Evolutionary conservation across 305 asterid species (phyloP).

Genomic region (Solanum hybrid): DNA sequence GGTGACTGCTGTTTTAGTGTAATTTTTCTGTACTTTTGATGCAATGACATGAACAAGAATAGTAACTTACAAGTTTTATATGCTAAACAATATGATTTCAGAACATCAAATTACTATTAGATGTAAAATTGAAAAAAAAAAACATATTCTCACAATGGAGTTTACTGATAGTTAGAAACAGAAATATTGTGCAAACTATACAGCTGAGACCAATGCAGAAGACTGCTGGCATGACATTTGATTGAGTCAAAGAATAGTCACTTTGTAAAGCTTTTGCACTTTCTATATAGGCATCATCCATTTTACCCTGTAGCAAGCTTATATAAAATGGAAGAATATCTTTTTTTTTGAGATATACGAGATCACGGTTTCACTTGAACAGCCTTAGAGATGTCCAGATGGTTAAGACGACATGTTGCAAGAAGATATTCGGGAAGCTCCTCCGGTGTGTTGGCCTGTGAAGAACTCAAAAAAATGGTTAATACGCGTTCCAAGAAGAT

Average conservation of each 20-base stretch:
- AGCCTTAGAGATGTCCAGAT: conserved; percentile 60
- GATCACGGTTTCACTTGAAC: conserved; percentile 25
- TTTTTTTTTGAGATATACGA: not conserved
- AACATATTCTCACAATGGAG: not conserved
- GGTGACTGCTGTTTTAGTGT: not conserved
- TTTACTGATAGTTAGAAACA: not conserved
- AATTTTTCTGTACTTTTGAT: not conserved
- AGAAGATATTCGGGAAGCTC: conserved; percentile 83
- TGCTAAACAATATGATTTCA: not conserved
- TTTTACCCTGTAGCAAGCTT: not conserved
- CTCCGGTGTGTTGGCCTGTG: conserved; percentile 68
- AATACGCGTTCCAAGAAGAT: not conserved
- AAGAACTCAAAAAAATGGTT: not conserved
- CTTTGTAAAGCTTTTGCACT: not conserved
- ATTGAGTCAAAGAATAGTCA: not conserved
- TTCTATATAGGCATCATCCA: not conserved
- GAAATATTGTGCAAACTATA: not conserved
- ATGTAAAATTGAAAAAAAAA: not conserved
- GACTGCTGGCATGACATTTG: not conserved
- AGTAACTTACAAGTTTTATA: not conserved
- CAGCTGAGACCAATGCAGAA: not conserved
- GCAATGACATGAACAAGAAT: not conserved
- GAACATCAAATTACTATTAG: not conserved
- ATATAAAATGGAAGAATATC: not conserved
- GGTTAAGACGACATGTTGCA: conserved; percentile 87